Conservation (phyloP, 176 grass and related monocot genomes). For the bread wheat (Triticum aestivum) region DNA sequence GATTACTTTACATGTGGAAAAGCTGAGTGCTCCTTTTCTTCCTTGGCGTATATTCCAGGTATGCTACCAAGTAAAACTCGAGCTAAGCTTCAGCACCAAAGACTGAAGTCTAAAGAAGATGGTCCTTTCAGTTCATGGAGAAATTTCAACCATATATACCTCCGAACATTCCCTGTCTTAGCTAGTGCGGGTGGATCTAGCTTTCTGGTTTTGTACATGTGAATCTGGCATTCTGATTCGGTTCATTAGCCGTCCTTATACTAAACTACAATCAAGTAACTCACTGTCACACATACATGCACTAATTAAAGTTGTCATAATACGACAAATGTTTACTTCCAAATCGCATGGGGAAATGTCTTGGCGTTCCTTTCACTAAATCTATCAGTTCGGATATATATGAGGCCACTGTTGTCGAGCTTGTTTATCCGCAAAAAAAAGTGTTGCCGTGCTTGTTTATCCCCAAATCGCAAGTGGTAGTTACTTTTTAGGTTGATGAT, state of each 20-base stretch:
- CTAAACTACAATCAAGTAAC: not conserved
- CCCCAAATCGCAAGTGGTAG: not conserved
- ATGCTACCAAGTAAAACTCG: not conserved
- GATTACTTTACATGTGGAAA: constrained; percentile 7
- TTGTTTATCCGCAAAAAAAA: not conserved
- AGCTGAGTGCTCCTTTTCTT: not conserved
- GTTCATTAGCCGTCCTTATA: not conserved
- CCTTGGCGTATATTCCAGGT: constrained; percentile 10
- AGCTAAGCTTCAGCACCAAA: not conserved
- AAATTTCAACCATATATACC: not conserved
- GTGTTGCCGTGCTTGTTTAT: no score
- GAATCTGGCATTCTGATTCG: constrained; percentile 1
- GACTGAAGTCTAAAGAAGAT: not conserved
- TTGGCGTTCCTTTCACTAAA: no score
- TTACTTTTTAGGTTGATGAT: constrained; percentile 45
- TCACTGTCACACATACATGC: no score
- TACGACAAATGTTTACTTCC: not conserved
- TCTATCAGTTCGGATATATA: no score
- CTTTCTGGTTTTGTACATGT: not conserved
- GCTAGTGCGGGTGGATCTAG: not conserved
- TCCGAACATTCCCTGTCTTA: not conserved
- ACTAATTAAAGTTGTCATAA: not conserved
- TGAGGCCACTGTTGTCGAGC: no score
- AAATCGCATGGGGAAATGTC: not conserved
- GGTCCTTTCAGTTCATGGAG: constrained; percentile 3